These are phyloP conservation scores for Phytopythium montanum DNA, from an alignment of 352 stramenopile genomes.

Conservation along the genomic window DNA sequence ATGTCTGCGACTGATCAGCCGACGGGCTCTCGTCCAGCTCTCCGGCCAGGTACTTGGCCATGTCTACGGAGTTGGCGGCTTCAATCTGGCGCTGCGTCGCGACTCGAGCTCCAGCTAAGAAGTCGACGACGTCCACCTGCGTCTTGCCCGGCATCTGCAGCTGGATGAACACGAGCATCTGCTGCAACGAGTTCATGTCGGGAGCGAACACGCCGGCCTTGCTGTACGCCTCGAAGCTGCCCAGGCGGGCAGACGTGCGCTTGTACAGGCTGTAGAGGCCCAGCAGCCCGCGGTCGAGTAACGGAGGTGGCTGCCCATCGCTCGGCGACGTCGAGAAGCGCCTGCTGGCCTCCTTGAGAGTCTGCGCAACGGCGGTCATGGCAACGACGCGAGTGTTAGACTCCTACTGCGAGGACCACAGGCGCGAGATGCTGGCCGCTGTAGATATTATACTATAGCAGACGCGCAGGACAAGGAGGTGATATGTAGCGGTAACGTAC, in stretches of 20 bases:
- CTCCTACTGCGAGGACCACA: neutral
- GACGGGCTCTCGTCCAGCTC: slow-evolving; percentile 20
- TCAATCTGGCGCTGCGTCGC: slow-evolving; percentile 31
- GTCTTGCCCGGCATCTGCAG: slow-evolving; percentile 34
- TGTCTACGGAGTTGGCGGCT: slow-evolving; percentile 30
- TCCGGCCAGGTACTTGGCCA: slow-evolving; percentile 28
- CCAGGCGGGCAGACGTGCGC: slow-evolving; percentile 20
- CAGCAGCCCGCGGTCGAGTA: slow-evolving; percentile 14
- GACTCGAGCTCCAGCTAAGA: slow-evolving; percentile 31
- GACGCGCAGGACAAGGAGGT: neutral
- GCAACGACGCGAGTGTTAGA: neutral
- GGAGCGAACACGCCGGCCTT: slow-evolving; percentile 19
- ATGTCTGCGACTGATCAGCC: slow-evolving; percentile 31
- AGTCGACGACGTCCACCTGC: slow-evolving; percentile 36
- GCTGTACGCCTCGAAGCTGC: slow-evolving; percentile 30
- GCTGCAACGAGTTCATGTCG: slow-evolving; percentile 5
- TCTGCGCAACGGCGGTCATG: neutral
- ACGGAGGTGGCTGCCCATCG: neutral
- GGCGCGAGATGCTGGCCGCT: neutral
- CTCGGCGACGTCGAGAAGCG: slow-evolving; percentile 8
- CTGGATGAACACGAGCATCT: slow-evolving; percentile 26
- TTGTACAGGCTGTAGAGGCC: slow-evolving; percentile 12
- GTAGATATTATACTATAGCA: neutral
- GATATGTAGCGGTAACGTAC: neutral
- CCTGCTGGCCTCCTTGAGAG: neutral